Conservation (phyloP, 2,329 filamentous ascomycete species). For the Metarhizium anisopliae region DNA sequence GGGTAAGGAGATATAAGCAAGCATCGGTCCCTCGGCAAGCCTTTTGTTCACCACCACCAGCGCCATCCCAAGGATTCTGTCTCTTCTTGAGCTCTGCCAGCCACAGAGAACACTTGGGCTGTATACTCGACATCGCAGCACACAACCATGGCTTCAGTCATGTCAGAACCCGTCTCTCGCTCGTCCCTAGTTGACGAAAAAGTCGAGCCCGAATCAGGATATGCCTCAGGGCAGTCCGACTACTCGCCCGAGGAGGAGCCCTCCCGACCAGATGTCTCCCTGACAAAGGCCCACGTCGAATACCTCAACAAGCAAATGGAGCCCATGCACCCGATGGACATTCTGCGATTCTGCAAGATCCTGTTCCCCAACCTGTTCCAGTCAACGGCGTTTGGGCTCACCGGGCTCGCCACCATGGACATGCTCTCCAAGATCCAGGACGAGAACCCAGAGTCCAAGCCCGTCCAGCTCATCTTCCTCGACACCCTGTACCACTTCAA, state of each 20-base stretch:
- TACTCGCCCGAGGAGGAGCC: conserved; percentile 26
- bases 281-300: conserved; percentile 80
- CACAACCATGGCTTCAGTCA: conserved; percentile 7
- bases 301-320: conserved; percentile 88
- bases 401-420: conserved; percentile 74
- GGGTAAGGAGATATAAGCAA: neutral
- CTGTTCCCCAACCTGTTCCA: conserved; percentile 86
- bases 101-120: too few species aligned
- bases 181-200: conserved; percentile 31
- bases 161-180: conserved; percentile 30
- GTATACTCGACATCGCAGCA: too few species aligned
- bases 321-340: conserved; percentile 79
- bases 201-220: conserved; percentile 67
- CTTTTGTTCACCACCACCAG: neutral
- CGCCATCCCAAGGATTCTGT: neutral
- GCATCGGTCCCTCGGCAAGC: neutral
- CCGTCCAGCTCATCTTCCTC: conserved; percentile 66
- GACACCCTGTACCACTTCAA: conserved; percentile 77
- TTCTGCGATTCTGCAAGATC: conserved; percentile 85
- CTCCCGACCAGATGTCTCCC: conserved; percentile 64
- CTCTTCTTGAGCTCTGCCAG: too few species aligned
- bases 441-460: conserved; percentile 49
- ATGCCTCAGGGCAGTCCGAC: conserved; percentile 50
- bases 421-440: conserved; percentile 70
- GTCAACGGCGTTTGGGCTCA: conserved; percentile 74